A percentile compares a stretch with the other conserved stretches of the same genome.
phyloP scores from a whole-genome alignment of 164 flowering plant genomes.

The Akebia trifoliata region DNA sequence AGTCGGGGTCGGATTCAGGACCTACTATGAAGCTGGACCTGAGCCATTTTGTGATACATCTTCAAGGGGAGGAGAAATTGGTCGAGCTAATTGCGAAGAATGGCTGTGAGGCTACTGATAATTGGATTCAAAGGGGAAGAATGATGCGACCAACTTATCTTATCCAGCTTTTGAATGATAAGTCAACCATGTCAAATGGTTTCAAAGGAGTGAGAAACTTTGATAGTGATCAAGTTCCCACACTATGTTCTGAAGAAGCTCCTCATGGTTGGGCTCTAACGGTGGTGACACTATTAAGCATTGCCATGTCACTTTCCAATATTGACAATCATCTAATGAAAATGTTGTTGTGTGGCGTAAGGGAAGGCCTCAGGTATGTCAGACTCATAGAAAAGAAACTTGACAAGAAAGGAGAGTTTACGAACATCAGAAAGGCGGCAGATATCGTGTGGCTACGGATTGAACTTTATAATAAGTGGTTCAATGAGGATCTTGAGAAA shows the following conservation, averaged over 20 bases:
- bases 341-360: conserved; percentile 24
- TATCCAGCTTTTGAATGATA: conserved; percentile 37
- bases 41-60: conserved; percentile 39
- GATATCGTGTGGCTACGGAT: conserved; percentile 44
- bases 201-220: conserved; percentile 42
- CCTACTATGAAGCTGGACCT: conserved; percentile 19
- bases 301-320: conserved; percentile 48
- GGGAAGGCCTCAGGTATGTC: conserved; percentile 43
- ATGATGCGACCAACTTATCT: conserved; percentile 41
- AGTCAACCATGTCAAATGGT: conserved; percentile 22
- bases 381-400: conserved; percentile 35
- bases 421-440: conserved; percentile 43
- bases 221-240: conserved; percentile 38
- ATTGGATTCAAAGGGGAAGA: conserved; percentile 32
- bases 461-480: conserved; percentile 46
- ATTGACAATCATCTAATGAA: conserved; percentile 13
- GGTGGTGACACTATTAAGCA: conserved; percentile 57
- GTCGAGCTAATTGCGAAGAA: conserved; percentile 33
- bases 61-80: conserved; percentile 51
- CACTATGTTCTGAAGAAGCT: conserved; percentile 38
- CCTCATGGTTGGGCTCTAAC: conserved; percentile 70
- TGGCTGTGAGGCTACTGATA: conserved; percentile 30
- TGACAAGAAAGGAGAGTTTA: conserved; percentile 19
- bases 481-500: conserved; percentile 44
- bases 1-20: neutral